Evolutionary conservation across 331 rosid species (phyloP).

Genomic region (Malus hybrid): DNA sequence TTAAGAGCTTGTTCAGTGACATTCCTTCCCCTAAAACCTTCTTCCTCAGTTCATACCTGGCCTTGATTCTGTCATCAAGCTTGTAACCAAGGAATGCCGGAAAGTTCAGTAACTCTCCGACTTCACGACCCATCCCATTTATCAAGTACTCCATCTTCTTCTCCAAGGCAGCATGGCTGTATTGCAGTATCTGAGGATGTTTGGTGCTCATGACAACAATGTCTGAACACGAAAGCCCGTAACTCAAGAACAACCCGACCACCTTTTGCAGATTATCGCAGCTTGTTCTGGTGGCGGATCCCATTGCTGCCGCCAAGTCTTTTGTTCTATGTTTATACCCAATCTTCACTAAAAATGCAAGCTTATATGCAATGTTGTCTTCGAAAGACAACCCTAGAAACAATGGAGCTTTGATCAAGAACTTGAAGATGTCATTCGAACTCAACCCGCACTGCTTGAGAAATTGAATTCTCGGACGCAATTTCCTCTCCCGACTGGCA

Average conservation of each 20-base stretch:
- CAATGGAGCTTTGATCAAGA: slow-evolving; percentile 59
- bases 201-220: slow-evolving; percentile 59
- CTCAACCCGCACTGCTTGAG: slow-evolving; percentile 69
- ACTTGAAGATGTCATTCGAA: slow-evolving; percentile 52
- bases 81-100: slow-evolving; percentile 90
- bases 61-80: slow-evolving; percentile 69
- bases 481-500: slow-evolving; percentile 65
- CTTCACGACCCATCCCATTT: slow-evolving; percentile 66
- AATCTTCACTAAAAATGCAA: slow-evolving; percentile 58
- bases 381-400: slow-evolving; percentile 58
- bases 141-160: slow-evolving; percentile 69
- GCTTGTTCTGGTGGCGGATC: slow-evolving; percentile 62
- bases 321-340: slow-evolving; percentile 59
- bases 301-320: slow-evolving; percentile 55
- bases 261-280: slow-evolving; percentile 64
- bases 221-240: slow-evolving; percentile 55
- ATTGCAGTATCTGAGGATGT: slow-evolving; percentile 82
- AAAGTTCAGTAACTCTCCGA: slow-evolving; percentile 52
- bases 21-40: slow-evolving; percentile 33
- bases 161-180: slow-evolving; percentile 44
- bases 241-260: slow-evolving; percentile 43
- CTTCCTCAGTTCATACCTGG: slow-evolving; percentile 55
- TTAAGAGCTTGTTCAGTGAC: slow-evolving; percentile 63
- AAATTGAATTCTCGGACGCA: slow-evolving; percentile 60
- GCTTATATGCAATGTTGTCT: slow-evolving; percentile 52